Evolutionary conservation across 2,329 filamentous ascomycete species (phyloP), one percentile per base, ranked within the genome.

Genomic region (Aspergillus brunneoviolaceus): DNA sequence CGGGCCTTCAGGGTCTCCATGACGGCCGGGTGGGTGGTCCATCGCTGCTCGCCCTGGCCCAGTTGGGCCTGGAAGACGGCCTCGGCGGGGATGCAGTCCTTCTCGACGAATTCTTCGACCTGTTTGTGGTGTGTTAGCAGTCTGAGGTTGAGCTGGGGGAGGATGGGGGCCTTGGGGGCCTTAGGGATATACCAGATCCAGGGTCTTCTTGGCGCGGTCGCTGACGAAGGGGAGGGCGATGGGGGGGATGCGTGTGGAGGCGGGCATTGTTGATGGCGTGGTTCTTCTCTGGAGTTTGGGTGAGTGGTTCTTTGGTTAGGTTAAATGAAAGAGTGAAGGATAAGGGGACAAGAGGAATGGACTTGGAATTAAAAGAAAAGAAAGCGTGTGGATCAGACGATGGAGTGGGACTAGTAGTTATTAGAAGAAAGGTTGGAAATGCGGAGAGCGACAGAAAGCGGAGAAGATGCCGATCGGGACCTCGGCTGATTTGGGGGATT

Each of bases 21-120:
- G 69, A 98, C 84, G 48, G 83, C 75, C 0, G 95, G 94, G 74
- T 96, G 90, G 45, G 82, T 79, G 66, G 89, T 85, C 89, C 94
- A 98, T 81, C 94, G 87, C 63, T 85, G 79, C 53, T 88, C 83
- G 64, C 90, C 91, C 61, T 87, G 78, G 69, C 92, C 92, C 57
- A 96, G 83, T 78, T 96, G 91, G 68, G 92, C 90, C 60, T 87
- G 81, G 76, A 90, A 89, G 65, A 97, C 85, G 59, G 89, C 82
- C 73, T 98, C 94, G 74, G 91, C 90, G 62, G 89, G 90, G 67
- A 92, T 89, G 76, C 90, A 99, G 82, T 96, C 93, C 78, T 96
- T 93, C 74, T 98, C 91, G 69, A 99, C 95, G 71, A 99, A 99
- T 77, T 92, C 92, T 81, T 94, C 91, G 67, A 99, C 91, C 85